phyloP scores from a whole-genome alignment of 352 stramenopile genomes.

The Globisporangium abappressorium region DNA sequence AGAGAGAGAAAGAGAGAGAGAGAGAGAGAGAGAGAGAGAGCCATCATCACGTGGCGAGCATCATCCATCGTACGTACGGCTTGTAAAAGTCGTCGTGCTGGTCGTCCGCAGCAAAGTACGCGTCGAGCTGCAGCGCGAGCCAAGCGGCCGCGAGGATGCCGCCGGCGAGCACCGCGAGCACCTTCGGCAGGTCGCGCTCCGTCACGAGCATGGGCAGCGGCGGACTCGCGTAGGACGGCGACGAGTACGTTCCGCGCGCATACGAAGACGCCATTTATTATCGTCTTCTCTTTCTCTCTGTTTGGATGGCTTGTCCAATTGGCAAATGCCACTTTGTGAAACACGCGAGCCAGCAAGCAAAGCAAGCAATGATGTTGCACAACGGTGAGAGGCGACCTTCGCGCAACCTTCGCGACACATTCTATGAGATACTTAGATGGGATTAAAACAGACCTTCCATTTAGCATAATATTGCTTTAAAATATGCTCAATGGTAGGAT shows the following conservation, averaged over 20 bases:
- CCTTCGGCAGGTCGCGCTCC: constrained; percentile 45
- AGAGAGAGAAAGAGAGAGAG: neutral
- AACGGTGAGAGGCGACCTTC: neutral
- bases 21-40: neutral
- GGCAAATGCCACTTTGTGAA: neutral
- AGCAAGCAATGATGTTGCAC: neutral
- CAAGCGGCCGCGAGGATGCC: constrained; percentile 30
- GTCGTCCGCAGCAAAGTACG: constrained; percentile 37
- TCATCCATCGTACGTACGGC: constrained; percentile 27
- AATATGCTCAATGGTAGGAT: neutral
- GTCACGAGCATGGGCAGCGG: constrained; percentile 59
- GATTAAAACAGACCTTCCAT: neutral
- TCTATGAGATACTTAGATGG: too few relatives aligned
- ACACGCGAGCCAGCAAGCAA: neutral
- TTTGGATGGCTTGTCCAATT: neutral
- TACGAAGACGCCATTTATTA: neutral
- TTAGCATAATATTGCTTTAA: neutral
- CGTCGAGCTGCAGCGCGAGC: constrained; percentile 56
- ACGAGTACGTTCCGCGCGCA: constrained; percentile 13
- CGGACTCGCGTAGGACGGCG: constrained; percentile 18
- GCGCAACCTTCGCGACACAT: neutral
- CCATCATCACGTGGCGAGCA: constrained; percentile 5
- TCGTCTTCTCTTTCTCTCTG: neutral
- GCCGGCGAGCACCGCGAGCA: constrained; percentile 29
- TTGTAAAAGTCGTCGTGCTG: constrained; percentile 50